These are phyloP conservation scores for Saturnispora silvae DNA, from an alignment of 805 yeast species.

Conservation along the genomic window DNA sequence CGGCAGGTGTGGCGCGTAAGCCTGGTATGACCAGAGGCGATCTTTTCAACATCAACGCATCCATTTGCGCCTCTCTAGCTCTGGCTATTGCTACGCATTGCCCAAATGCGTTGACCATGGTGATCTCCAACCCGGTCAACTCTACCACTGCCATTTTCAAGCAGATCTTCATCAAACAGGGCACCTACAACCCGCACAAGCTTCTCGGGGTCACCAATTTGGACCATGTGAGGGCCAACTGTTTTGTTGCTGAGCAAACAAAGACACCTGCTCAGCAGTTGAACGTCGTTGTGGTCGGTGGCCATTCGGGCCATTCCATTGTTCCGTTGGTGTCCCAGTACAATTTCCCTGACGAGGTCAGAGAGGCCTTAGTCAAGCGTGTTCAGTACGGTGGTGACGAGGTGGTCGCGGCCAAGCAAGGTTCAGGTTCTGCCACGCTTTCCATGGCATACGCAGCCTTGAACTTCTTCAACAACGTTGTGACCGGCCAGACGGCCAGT, in stretches of 20 bases:
- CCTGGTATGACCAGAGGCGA: conserved; percentile 62
- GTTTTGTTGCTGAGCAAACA: conserved; percentile 32
- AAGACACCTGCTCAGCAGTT: conserved; percentile 17
- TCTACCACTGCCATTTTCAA: conserved; percentile 53
- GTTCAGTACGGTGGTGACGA: conserved; percentile 88
- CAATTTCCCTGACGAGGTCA: conserved; percentile 6
- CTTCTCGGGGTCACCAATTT: conserved; percentile 52
- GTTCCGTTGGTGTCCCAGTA: conserved; percentile 38
- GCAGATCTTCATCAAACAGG: conserved; percentile 41
- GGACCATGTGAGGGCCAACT: conserved; percentile 46
- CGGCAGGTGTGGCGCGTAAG: conserved; percentile 57
- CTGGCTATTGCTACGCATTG: conserved; percentile 37
- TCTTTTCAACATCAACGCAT: conserved; percentile 48
- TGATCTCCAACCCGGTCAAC: conserved; percentile 52
- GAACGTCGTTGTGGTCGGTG: conserved; percentile 40
- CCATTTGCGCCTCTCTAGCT: conserved; percentile 40
- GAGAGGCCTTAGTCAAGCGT: conserved; percentile 61
- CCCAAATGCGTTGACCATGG: conserved; percentile 44
- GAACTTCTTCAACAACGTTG: conserved; percentile 50
- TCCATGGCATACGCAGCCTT: conserved; percentile 92
- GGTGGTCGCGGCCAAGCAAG: conserved; percentile 90
- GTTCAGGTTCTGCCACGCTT: conserved; percentile 89
- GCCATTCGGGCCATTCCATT: conserved; percentile 48
- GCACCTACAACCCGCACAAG: conserved; percentile 41
- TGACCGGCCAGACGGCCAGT: conserved; percentile 33